Conservation (phyloP, 305 asterid genomes). For the Rubia balearica region DNA sequence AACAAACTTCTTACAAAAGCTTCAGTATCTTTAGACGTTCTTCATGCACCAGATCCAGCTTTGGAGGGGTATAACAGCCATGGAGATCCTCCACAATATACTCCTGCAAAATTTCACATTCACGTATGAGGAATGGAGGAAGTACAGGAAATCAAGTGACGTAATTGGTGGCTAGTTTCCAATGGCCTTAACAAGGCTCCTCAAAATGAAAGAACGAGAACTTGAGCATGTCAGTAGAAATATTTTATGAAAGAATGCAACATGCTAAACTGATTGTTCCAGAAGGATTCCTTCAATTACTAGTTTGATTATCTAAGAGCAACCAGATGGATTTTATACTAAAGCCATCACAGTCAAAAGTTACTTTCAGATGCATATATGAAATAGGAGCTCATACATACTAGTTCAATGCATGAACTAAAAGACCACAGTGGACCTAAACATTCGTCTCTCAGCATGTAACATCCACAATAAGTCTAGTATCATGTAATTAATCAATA, state of each 20-base stretch:
- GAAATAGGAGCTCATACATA: not conserved
- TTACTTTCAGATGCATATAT: not conserved
- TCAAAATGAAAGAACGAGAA: not conserved
- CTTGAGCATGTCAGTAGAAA: not conserved
- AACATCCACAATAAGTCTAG: not conserved
- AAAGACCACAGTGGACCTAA: not conserved
- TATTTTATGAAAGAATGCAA: not conserved
- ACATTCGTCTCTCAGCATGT: not conserved
- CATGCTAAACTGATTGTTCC: not conserved
- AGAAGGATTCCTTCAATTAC: not conserved
- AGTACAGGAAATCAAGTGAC: not conserved
- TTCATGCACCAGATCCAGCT: slow-evolving; percentile 39
- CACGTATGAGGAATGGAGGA: not conserved
- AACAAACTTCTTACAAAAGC: slow-evolving; percentile 26
- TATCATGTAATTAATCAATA: not conserved
- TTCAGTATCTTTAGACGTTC: slow-evolving; percentile 44
- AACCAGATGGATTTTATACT: not conserved
- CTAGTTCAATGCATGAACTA: no score
- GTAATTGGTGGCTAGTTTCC: not conserved
- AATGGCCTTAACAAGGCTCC: not conserved
- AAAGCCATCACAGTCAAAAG: not conserved
- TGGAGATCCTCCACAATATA: slow-evolving; percentile 47
- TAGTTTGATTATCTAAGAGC: not conserved
- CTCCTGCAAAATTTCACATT: slow-evolving; percentile 32
- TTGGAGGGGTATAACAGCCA: slow-evolving; percentile 41